Conservation (phyloP, 129 eudicot genomes). For the Flaveria sonorensis region DNA sequence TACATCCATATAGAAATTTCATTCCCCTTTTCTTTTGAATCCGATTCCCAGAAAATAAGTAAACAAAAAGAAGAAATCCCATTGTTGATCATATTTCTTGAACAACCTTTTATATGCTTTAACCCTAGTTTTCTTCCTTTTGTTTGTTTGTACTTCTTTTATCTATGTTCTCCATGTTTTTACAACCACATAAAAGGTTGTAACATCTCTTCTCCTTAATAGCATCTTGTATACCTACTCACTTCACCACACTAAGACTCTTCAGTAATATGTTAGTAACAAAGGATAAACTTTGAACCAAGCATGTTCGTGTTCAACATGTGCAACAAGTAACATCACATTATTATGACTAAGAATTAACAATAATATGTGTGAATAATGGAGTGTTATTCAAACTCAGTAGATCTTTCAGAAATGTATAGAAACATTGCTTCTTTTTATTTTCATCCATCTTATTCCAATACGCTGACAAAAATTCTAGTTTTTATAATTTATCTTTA, state of each 20-base stretch:
- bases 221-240: slow-evolving; percentile 21
- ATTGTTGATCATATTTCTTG: background rate
- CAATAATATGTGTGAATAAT: slow-evolving; percentile 6
- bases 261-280: background rate
- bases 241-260: slow-evolving; percentile 2
- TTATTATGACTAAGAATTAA: slow-evolving; percentile 3
- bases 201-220: slow-evolving; percentile 13
- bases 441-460: background rate
- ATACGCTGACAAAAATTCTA: background rate
- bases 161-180: slow-evolving; percentile 21
- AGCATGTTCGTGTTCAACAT: background rate
- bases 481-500: background rate
- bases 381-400: background rate
- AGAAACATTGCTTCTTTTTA: background rate
- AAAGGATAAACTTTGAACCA: background rate
- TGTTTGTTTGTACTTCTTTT: background rate
- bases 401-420: background rate
- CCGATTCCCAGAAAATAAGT: background rate
- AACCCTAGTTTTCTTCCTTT: slow-evolving; percentile 16
- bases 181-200: slow-evolving; percentile 8
- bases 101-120: background rate
- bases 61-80: background rate
- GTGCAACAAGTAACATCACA: background rate
- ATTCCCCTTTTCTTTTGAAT: background rate
- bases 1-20: background rate